Percentiles rank a stretch among this genome's conserved stretches.
Conservation (phyloP, 176 grass and related monocot genomes). For the Carex pumila region DNA sequence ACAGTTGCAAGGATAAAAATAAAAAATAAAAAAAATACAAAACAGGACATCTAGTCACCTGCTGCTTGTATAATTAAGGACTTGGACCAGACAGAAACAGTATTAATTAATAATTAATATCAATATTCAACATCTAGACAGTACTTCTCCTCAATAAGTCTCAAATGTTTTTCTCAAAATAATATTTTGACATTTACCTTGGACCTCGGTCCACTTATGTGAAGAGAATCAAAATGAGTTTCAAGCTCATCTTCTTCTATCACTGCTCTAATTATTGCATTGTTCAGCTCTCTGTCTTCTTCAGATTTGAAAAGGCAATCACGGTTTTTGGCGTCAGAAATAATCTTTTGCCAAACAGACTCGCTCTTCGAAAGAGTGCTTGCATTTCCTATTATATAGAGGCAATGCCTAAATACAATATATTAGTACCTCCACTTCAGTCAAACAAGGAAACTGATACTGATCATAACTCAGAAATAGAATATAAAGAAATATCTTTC, state of each 20-base stretch:
- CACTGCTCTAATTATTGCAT: conserved; percentile 14
- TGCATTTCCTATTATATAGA: conserved; percentile 18
- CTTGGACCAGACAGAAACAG: not conserved
- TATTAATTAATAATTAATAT: too few relatives aligned
- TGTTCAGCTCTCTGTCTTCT: not conserved
- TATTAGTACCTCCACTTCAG: not conserved
- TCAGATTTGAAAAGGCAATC: conserved; percentile 21
- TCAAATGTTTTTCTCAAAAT: not conserved
- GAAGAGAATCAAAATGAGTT: conserved; percentile 16
- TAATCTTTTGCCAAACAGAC: conserved; percentile 18
- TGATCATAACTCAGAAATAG: not conserved
- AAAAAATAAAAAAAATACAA: not conserved
- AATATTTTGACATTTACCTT: not conserved
- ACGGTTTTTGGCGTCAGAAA: conserved; percentile 5
- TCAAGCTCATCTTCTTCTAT: conserved; percentile 16
- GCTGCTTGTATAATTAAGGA: not conserved
- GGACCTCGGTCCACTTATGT: not conserved
- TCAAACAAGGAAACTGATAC: not conserved
- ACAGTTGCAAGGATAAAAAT: not conserved
- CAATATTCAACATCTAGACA: not conserved
- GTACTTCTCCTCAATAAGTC: not conserved
- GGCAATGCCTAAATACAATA: conserved; percentile 11
- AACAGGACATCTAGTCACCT: not conserved
- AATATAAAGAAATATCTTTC: not conserved
- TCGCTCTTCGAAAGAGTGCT: conserved; percentile 6